Evolutionary conservation across 208 protist genomes (phyloP).

Genomic region (Wallacemonas sp.): DNA sequence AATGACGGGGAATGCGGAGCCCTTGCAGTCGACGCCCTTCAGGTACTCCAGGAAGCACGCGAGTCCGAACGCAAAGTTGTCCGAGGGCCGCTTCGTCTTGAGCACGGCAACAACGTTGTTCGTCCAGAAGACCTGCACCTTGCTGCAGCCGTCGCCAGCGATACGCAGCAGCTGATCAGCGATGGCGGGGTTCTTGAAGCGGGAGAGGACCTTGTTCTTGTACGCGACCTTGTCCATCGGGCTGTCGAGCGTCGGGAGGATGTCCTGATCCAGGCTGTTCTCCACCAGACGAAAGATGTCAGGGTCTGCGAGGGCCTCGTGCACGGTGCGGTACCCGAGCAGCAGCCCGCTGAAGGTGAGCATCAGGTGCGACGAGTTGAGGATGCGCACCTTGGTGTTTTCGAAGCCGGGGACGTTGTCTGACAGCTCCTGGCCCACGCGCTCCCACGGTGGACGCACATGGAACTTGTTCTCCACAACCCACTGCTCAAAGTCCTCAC

Average conservation of each 20-base stretch:
- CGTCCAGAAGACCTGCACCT: constrained; percentile 43
- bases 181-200: constrained; percentile 35
- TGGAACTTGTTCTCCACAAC: constrained; percentile 44
- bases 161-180: constrained; percentile 41
- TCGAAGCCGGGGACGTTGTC: constrained; percentile 35
- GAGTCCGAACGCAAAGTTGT: constrained; percentile 37
- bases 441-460: constrained; percentile 33
- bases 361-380: constrained; percentile 46
- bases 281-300: constrained; percentile 32
- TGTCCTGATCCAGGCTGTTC: constrained; percentile 24
- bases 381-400: constrained; percentile 44
- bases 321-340: constrained; percentile 32
- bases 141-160: constrained; percentile 44
- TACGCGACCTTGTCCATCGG: constrained; percentile 41
- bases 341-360: constrained; percentile 35
- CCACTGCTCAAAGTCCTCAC: constrained; percentile 52
- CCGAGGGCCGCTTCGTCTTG: not conserved
- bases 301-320: constrained; percentile 31
- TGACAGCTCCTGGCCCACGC: constrained; percentile 31
- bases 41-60: constrained; percentile 37
- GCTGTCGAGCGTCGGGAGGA: constrained; percentile 30
- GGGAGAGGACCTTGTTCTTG: constrained; percentile 34
- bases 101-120: constrained; percentile 28
- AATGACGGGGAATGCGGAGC: constrained; percentile 25
- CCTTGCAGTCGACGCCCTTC: constrained; percentile 33